These are phyloP conservation scores for Recurvomyces mirabilis DNA, from an alignment of 495 filamentous ascomycete species.

Conservation along the genomic window DNA sequence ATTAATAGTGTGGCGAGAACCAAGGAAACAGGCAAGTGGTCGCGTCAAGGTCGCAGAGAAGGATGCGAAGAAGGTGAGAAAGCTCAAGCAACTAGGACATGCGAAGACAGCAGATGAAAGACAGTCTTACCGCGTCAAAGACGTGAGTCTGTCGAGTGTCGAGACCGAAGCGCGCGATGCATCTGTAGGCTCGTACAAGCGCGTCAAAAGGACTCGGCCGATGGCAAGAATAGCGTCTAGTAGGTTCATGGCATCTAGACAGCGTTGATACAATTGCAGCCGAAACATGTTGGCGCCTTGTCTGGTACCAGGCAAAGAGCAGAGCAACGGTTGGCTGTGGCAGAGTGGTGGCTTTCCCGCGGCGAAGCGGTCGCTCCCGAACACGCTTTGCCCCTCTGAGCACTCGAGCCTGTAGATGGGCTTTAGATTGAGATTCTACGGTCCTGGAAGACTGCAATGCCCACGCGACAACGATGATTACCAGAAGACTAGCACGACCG, in stretches of 20 bases:
- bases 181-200: not conserved
- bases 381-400: no score
- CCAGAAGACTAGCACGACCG: slow-evolving; percentile 18
- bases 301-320: no score
- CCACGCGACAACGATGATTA: slow-evolving; percentile 15
- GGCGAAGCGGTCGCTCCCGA: no score
- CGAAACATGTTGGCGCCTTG: no score
- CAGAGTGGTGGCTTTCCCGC: no score
- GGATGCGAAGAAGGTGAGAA: not conserved
- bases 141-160: not conserved
- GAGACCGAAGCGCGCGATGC: not conserved
- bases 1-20: not conserved
- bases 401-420: not conserved
- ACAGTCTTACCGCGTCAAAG: slow-evolving; percentile 12
- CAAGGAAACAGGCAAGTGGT: slow-evolving; percentile 3
- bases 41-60: slow-evolving; percentile 5
- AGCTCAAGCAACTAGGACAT: slow-evolving; percentile 2
- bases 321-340: no score
- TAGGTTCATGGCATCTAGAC: not conserved
- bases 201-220: not conserved
- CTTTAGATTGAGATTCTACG: not conserved
- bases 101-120: slow-evolving; percentile 5
- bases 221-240: not conserved
- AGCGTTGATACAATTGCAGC: no score
- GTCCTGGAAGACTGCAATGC: not conserved